A percentile compares a stretch with the other conserved stretches of the same genome.
Evolutionary conservation across 768 basidiomycete genomes (phyloP).

Genomic region (Tulasnella sp.): DNA sequence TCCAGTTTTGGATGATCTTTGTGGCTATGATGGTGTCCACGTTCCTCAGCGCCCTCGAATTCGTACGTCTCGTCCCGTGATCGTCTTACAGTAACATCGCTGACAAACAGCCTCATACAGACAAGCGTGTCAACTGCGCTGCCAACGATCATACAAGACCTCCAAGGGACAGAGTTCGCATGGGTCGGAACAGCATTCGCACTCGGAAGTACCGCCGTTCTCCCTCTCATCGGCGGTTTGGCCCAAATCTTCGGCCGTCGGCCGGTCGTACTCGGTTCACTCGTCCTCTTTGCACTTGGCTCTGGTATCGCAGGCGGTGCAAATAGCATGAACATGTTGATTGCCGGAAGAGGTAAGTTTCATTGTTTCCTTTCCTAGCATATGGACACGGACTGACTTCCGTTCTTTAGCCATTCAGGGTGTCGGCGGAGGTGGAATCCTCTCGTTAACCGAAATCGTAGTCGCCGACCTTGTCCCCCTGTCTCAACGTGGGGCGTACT

Average conservation of each 20-base stretch:
- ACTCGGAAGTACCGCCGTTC: slow-evolving; percentile 36
- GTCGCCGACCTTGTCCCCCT: slow-evolving; percentile 43
- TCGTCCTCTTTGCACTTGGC: slow-evolving; percentile 34
- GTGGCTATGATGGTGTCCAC: slow-evolving; percentile 8
- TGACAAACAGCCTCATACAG: background rate
- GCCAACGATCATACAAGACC: slow-evolving; percentile 13
- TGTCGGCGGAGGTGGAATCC: slow-evolving; percentile 35
- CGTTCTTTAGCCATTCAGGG: slow-evolving; percentile 29
- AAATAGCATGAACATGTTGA: slow-evolving; percentile 36
- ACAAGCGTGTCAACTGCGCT: slow-evolving; percentile 20
- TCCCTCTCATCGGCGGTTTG: slow-evolving; percentile 33
- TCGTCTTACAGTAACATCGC: background rate
- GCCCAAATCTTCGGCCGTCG: slow-evolving; percentile 35
- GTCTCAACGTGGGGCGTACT: slow-evolving; percentile 37
- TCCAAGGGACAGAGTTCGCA: slow-evolving; percentile 16
- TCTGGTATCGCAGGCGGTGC: slow-evolving; percentile 36
- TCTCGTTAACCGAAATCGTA: slow-evolving; percentile 37
- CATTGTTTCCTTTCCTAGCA: background rate
- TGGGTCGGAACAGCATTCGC: slow-evolving; percentile 27
- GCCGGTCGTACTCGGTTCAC: slow-evolving; percentile 29
- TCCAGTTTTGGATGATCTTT: slow-evolving; percentile 14
- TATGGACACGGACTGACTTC: no score
- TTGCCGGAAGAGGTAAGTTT: slow-evolving; percentile 31
- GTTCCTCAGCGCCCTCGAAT: slow-evolving; percentile 10
- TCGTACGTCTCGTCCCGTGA: background rate